Percentiles rank a stretch among this genome's conserved stretches.
These are phyloP conservation scores for Scedosporium minutisporum DNA, from an alignment of 2,329 filamentous ascomycete genomes.

Conservation along the genomic window DNA sequence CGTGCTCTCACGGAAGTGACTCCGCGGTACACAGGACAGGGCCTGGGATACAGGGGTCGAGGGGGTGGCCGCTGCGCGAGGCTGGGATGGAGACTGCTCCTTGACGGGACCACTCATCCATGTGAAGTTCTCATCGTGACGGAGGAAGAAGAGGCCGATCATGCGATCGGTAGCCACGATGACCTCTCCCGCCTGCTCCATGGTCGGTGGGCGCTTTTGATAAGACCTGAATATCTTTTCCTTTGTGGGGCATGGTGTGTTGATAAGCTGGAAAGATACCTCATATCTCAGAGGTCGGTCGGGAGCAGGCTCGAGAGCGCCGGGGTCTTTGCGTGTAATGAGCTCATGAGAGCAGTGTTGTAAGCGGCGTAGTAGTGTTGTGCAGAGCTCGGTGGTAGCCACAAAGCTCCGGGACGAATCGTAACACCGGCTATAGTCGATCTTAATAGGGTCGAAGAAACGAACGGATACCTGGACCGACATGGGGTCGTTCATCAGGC, in stretches of 20 bases:
- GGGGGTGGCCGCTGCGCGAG: conserved; percentile 28
- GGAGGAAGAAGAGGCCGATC: conserved; percentile 38
- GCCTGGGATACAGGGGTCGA: conserved; percentile 32
- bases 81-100: conserved; percentile 24
- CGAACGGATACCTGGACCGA: conserved; percentile 33
- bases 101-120: conserved; percentile 35
- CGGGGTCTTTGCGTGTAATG: conserved; percentile 41
- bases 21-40: conserved; percentile 35
- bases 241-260: conserved; percentile 22
- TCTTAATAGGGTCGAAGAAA: conserved; percentile 34
- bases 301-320: conserved; percentile 29
- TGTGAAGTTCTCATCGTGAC: conserved; percentile 38
- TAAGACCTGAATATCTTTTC: conserved; percentile 39
- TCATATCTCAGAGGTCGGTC: conserved; percentile 39
- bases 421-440: conserved; percentile 35
- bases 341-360: conserved; percentile 43
- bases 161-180: conserved; percentile 39
- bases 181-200: conserved; percentile 33
- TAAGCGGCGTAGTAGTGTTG: conserved; percentile 38
- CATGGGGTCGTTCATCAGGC: conserved; percentile 19
- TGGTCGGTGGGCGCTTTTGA: conserved; percentile 35
- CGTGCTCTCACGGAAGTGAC: conserved; percentile 31
- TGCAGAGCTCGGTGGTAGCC: conserved; percentile 35
- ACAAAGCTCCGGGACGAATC: conserved; percentile 33
- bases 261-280: conserved; percentile 33